Base-by-base conservation (phyloP, 345 rosid genomes). In the Eucalyptus curtisii region DNA sequence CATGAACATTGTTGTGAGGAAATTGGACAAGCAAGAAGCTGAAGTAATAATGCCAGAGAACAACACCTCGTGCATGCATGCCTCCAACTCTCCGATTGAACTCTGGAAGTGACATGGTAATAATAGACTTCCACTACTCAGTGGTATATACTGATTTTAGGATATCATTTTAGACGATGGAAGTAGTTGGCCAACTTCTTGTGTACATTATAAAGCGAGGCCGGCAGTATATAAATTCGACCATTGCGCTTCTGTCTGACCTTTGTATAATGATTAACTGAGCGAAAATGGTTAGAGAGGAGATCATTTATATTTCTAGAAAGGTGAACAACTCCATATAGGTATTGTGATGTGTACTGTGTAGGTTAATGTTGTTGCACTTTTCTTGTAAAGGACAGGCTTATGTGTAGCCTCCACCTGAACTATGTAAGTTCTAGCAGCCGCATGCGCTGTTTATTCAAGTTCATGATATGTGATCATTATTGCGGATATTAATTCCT, bases 61-160 rank as follows among this genome's bases (percentile, higher is more conserved):
- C 86, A 92, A 90, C 90, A 92, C 94, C 81, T 92, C 93, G 85
- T 89, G 94, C 27, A 86, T 92, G 30, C 91, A 93, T 49, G 89
- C 90, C 16, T 91, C 93, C 44, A 90, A 91, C 87, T 90, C 90
- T 91, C 93, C 88, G 53, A 93, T 93, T 82, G 93, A 94, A 87
- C 91, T 91, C 45, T 93, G 95, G 97, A 93, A 94, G 90, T 94
- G 91, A 94, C 81, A 76, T 86, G 66, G 59, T 76, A 76, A 76
- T 40, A 76, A 76, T 61, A 57, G 42, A 44, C 76, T 33, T n/a
- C 31, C 47, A 61, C 47, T 40, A 22, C 42, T 68, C 85, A 87
- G 76, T 64, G 88, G 88, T 47, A 20, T 33, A 87, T 88, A 87
- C 89, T 91, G 89, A 93, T 91, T 90, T 87, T 87, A 91, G 92